Evolutionary conservation across 1,139 yeast species (phyloP).

Genomic region (Sugiyamaella sp.): DNA sequence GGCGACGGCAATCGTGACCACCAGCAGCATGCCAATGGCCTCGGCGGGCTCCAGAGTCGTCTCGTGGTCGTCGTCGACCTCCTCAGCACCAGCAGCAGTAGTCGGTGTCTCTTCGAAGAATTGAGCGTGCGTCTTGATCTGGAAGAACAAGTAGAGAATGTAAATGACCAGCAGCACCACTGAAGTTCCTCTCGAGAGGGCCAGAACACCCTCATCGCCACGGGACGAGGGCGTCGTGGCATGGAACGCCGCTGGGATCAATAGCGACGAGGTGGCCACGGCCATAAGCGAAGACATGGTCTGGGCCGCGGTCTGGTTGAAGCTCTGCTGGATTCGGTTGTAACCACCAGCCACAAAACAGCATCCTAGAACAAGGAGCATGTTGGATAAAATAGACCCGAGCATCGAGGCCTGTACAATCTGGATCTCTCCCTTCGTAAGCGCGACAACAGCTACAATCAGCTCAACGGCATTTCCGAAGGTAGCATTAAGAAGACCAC

Average conservation of each 20-base stretch:
- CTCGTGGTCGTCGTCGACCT: conserved; percentile 38
- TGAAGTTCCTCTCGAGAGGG: conserved; percentile 85
- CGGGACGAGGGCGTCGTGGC: conserved; percentile 63
- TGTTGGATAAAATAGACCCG: conserved; percentile 87
- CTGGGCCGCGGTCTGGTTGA: conserved; percentile 96
- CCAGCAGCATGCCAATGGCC: conserved; percentile 47
- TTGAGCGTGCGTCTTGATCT: conserved; percentile 79
- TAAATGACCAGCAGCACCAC: conserved; percentile 77
- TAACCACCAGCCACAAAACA: conserved; percentile 94
- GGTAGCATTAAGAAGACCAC: conserved; percentile 93
- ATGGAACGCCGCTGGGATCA: conserved; percentile 96
- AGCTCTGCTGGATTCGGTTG: conserved; percentile 80
- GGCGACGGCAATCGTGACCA: conserved; percentile 80
- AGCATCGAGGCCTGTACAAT: conserved; percentile 96
- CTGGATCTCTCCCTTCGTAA: conserved; percentile 80
- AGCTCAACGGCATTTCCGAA: conserved; percentile 95
- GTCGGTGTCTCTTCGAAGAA: conserved; percentile 52
- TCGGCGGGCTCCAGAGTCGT: conserved; percentile 35
- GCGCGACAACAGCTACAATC: conserved; percentile 89
- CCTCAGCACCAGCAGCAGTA: conserved; percentile 41
- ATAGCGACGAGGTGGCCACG: conserved; percentile 80
- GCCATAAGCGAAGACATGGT: conserved; percentile 95
- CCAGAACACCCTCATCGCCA: conserved; percentile 57
- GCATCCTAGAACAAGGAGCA: conserved; percentile 89
- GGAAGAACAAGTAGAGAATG: conserved; percentile 78